These are phyloP conservation scores for Kodamaea plutei DNA, from an alignment of 1,139 yeast genomes.

Conservation along the genomic window DNA sequence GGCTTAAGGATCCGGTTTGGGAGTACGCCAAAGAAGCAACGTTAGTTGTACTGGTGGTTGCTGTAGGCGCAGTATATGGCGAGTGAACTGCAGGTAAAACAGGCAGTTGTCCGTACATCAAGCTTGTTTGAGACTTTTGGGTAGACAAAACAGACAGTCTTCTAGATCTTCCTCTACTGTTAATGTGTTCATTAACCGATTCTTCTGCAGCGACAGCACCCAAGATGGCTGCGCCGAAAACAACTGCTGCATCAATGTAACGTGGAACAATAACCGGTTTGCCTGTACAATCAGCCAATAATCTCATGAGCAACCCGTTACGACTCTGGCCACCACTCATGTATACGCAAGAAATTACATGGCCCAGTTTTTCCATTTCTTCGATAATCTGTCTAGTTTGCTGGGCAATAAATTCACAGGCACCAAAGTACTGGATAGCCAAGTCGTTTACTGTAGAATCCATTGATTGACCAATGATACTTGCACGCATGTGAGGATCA, in stretches of 20 bases:
- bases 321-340: constrained; percentile 98
- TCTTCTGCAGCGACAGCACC: constrained; percentile 90
- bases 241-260: constrained; percentile 95
- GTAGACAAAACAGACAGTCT: constrained; percentile 33
- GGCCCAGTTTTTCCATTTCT: constrained; percentile 78
- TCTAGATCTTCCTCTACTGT: constrained; percentile 34
- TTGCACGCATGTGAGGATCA: constrained; percentile 90
- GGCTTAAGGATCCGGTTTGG: constrained; percentile 39
- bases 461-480: constrained; percentile 89
- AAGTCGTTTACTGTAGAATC: constrained; percentile 79
- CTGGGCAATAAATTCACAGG: constrained; percentile 96
- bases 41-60: constrained; percentile 57
- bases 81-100: constrained; percentile 37
- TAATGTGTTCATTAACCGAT: constrained; percentile 37
- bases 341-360: constrained; percentile 67
- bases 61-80: constrained; percentile 74
- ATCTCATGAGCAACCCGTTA: constrained; percentile 80
- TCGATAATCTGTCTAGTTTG: constrained; percentile 95
- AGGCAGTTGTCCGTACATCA: constrained; percentile 11
- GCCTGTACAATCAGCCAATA: constrained; percentile 90
- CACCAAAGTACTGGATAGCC: constrained; percentile 83
- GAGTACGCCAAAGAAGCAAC: constrained; percentile 52
- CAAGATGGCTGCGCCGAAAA: constrained; percentile 87
- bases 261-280: constrained; percentile 90
- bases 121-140: constrained; percentile 29